Evolutionary conservation across 495 filamentous ascomycete species (phyloP).

Genomic region (Xylaria sp.): DNA sequence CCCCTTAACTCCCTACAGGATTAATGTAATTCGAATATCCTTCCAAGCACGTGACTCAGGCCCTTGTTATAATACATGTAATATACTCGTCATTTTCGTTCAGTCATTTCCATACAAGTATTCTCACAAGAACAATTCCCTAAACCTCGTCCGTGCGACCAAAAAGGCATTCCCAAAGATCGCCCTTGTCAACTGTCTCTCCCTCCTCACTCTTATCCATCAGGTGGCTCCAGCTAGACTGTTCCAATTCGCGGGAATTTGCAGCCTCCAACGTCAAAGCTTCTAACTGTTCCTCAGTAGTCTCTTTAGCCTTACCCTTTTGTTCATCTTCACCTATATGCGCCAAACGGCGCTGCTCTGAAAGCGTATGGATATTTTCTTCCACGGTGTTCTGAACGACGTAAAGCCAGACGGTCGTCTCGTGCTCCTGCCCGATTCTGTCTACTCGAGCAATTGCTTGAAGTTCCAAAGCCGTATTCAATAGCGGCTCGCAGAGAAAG

Average conservation of each 20-base stretch:
- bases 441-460: slow-evolving; percentile 95
- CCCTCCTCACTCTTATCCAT: slow-evolving; percentile 74
- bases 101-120: slow-evolving; percentile 13
- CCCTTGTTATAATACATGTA: too few relatives aligned
- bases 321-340: slow-evolving; percentile 64
- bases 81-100: not conserved
- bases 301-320: slow-evolving; percentile 46
- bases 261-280: slow-evolving; percentile 54
- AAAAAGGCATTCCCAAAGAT: slow-evolving; percentile 92
- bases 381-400: slow-evolving; percentile 88
- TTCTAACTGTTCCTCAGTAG: slow-evolving; percentile 35
- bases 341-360: slow-evolving; percentile 75
- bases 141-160: slow-evolving; percentile 46
- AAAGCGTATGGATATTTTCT: slow-evolving; percentile 85
- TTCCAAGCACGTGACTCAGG: too few relatives aligned
- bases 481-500: slow-evolving; percentile 89
- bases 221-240: slow-evolving; percentile 67
- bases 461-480: slow-evolving; percentile 91
- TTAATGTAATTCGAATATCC: too few relatives aligned
- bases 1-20: too few relatives aligned
- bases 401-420: slow-evolving; percentile 96
- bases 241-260: slow-evolving; percentile 81
- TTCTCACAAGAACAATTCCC: not conserved
- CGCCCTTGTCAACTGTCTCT: slow-evolving; percentile 78
- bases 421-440: slow-evolving; percentile 85